These are phyloP conservation scores for Chrysoporthe deuterocubensis DNA, from an alignment of 2,329 filamentous ascomycete genomes.

Conservation along the genomic window DNA sequence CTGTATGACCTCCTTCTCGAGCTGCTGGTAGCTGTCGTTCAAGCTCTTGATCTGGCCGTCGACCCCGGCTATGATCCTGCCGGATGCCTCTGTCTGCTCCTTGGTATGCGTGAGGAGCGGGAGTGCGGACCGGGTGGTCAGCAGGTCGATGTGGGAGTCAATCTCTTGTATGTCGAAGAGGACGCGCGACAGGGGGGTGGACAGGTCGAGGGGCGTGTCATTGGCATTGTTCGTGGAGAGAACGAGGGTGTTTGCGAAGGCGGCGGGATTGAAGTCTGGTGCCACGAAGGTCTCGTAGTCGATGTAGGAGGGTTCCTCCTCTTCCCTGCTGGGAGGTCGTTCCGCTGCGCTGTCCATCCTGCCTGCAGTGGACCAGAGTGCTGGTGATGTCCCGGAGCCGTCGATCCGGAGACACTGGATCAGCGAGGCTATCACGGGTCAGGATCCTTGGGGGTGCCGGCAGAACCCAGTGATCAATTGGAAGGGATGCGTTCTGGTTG, in stretches of 20 bases:
- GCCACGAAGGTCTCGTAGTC: slow-evolving; percentile 92
- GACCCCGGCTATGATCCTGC: slow-evolving; percentile 73
- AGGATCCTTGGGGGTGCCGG: background rate
- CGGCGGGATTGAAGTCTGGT: slow-evolving; percentile 77
- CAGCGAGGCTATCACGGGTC: background rate
- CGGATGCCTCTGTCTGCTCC: slow-evolving; percentile 72
- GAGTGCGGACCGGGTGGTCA: slow-evolving; percentile 83
- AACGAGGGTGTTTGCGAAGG: slow-evolving; percentile 88
- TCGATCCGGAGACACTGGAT: background rate
- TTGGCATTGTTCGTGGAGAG: slow-evolving; percentile 89
- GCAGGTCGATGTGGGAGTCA: slow-evolving; percentile 89
- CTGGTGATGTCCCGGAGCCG: background rate
- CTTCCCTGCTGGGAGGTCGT: slow-evolving; percentile 37
- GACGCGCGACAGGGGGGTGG: slow-evolving; percentile 88
- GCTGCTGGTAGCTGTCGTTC: slow-evolving; percentile 81
- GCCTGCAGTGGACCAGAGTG: background rate
- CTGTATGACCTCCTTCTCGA: slow-evolving; percentile 84
- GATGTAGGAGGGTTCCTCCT: slow-evolving; percentile 80
- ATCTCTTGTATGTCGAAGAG: slow-evolving; percentile 97
- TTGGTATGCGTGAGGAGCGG: slow-evolving; percentile 80
- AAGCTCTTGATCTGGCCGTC: slow-evolving; percentile 80
- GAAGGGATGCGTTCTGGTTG: background rate
- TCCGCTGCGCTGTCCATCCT: slow-evolving; percentile 37
- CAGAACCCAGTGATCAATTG: background rate
- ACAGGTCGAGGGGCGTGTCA: slow-evolving; percentile 88